Base-by-base conservation (phyloP, 2,329 filamentous ascomycete species). In the Cladophialophora immunda region DNA sequence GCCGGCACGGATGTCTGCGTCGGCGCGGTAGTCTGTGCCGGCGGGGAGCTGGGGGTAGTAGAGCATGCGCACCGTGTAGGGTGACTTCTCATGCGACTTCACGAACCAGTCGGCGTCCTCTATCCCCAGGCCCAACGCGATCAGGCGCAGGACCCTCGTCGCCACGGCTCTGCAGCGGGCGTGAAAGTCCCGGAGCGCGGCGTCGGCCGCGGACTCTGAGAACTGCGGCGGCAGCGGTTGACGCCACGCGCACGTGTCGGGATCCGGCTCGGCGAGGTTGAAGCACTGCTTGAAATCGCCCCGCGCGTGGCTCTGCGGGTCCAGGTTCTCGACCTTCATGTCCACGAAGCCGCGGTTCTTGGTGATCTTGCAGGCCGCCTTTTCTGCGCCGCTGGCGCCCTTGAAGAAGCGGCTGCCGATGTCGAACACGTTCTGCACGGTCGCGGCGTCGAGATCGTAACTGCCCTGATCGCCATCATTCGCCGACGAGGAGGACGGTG, bases 261-360 rank as follows among this genome's bases (percentile, higher is more conserved):
- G 53, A 66, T 83, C 76, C 75, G 95, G 97, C 72, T 92, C 88
- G 70, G 90, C 92, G 75, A 98, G 91, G 81, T 98, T 98, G 84
- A 98, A 94, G 45, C 90, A 92, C 92, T 97, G 93, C 84, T 97
- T 97, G 73, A 92, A 93, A 75, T 97, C 93, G 17, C 92, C 74
- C 83, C 91, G 92, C 78, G 89, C 87, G 78, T 97, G 93, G 64
- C 89, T 89, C 72, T 89, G 87, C 2, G 94, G 93, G 76, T 98
- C 94, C 9, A 98, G 81, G 0, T 90, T 94, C 80, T 98, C 94
- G 17, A 89, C 88, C 74, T 94, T 91, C 91, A 97, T 94, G 19
- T 88, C 89, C 1, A 91, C 87, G 93, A 93, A 98, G 66, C 94
- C 95, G 54, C 89, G 87, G 76, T 98, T 98, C 82, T 66, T 53